Evolutionary conservation across 331 rosid species (phyloP).

Genomic region (Stylosanthes scabra): DNA sequence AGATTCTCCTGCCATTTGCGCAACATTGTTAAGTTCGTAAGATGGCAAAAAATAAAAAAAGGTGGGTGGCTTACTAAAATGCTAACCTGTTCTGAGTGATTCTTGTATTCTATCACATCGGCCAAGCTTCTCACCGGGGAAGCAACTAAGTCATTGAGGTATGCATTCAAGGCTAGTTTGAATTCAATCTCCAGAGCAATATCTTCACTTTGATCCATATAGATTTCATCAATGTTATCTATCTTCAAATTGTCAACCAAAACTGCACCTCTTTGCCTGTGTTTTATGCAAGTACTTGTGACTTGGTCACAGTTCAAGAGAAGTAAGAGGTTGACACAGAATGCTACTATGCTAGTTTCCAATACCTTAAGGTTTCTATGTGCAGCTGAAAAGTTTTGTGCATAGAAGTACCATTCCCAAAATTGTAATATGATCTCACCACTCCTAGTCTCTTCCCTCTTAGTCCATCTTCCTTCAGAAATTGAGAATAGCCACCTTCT

Average conservation of each 20-base stretch:
- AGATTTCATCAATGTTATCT: slow-evolving; percentile 12
- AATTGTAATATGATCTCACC: slow-evolving; percentile 28
- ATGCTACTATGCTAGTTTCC: background rate
- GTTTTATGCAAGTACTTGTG: slow-evolving; percentile 15
- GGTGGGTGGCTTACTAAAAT: no score
- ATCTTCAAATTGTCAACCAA: slow-evolving; percentile 55
- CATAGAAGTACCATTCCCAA: slow-evolving; percentile 33
- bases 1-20: slow-evolving; percentile 47
- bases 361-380: slow-evolving; percentile 59
- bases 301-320: slow-evolving; percentile 1
- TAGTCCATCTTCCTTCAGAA: no score
- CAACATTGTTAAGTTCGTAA: no score
- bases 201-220: slow-evolving; percentile 3
- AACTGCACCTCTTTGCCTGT: slow-evolving; percentile 59
- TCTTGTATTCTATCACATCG: slow-evolving; percentile 67
- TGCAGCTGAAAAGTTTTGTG: slow-evolving; percentile 44
- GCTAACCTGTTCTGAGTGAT: slow-evolving; percentile 29
- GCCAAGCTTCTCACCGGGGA: slow-evolving; percentile 66
- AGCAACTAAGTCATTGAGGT: slow-evolving; percentile 54
- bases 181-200: slow-evolving; percentile 48
- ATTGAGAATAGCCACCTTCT: slow-evolving; percentile 63
- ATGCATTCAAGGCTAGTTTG: slow-evolving; percentile 55
- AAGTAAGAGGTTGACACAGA: background rate
- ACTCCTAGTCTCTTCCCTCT: slow-evolving; percentile 65
- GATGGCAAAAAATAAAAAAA: no score